Evolutionary conservation across 2,329 filamentous ascomycete genomes (phyloP).

Genomic region (Xylariaceae sp.): DNA sequence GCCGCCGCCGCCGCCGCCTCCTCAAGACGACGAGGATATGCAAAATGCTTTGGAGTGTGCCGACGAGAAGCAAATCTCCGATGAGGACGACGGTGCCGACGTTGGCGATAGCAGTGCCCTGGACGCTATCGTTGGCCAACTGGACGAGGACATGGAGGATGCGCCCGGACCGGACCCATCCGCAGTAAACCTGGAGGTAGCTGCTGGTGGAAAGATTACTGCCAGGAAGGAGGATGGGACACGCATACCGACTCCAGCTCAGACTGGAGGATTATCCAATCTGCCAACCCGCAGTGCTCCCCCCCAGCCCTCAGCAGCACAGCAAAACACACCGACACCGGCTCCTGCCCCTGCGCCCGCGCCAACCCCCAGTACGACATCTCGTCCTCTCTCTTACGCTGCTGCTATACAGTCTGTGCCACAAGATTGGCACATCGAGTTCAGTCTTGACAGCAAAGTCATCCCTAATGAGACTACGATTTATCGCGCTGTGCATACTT

Average conservation of each 20-base stretch:
- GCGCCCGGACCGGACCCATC: slow-evolving; percentile 70
- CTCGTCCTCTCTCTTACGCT: slow-evolving; percentile 74
- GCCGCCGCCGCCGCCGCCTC: slow-evolving; percentile 51
- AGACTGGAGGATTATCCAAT: slow-evolving; percentile 37
- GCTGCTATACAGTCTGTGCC: slow-evolving; percentile 75
- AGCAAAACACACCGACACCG: slow-evolving; percentile 37
- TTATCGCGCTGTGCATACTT: slow-evolving; percentile 84
- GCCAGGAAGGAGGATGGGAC: slow-evolving; percentile 91
- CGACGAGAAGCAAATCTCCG: slow-evolving; percentile 80
- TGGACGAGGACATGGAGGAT: slow-evolving; percentile 80
- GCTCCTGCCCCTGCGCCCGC: slow-evolving; percentile 32
- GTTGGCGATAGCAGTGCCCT: slow-evolving; percentile 64
- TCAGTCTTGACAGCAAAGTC: slow-evolving; percentile 77
- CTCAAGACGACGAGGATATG: slow-evolving; percentile 55
- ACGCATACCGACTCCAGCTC: slow-evolving; percentile 75
- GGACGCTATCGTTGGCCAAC: slow-evolving; percentile 83
- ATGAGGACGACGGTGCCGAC: slow-evolving; percentile 56
- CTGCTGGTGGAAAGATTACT: slow-evolving; percentile 79
- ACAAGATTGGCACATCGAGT: slow-evolving; percentile 97
- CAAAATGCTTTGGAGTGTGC: slow-evolving; percentile 82
- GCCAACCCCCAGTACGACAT: slow-evolving; percentile 47
- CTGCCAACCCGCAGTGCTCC: slow-evolving; percentile 33
- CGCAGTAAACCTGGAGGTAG: slow-evolving; percentile 88
- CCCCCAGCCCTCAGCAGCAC: slow-evolving; percentile 35
- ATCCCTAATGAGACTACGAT: slow-evolving; percentile 92